Evolutionary conservation across 441 rosid genomes (phyloP), one percentile per base, ranked within the genome.

Genomic region (Gossypium lobatum): DNA sequence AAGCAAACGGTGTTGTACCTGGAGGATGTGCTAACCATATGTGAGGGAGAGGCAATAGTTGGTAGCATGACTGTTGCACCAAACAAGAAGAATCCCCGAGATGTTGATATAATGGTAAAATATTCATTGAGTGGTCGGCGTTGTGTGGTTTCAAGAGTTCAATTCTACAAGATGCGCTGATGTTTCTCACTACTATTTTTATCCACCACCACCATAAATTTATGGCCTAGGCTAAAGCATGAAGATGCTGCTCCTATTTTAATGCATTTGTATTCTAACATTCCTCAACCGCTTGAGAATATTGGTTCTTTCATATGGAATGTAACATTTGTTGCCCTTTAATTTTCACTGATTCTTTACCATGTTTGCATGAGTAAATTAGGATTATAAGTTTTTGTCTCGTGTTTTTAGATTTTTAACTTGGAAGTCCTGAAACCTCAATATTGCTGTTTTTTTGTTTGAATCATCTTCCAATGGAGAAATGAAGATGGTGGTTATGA

Each of bases 1-100:
- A 96, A 96, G 83, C 98, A 96, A 83, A 96, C 99, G 0, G 94
- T 96, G 3, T 63, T 93, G 48, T 96, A 93, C 83, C 87, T 96
- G 34, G 99, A 93, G 78, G 99, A 96, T 64, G 97, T 96, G 73
- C 75, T 96, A 34, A 93, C 97, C 37, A 85, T 96, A 48, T 92
- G 99, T 59, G 93, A 96, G 81, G 99, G 97, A 20, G 99, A 96
- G 85, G 83, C 92, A 3, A 52, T 96, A 17, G 77, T 71, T 53
- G 99, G 99, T 73, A 91, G 87, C 87, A 86, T 96, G 97, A 86
- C 97, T 0, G 95, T 93, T 71, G 86, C 97, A 16, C 91, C 84
- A 45, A 93, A 93, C 89, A 88, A 88, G 85, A 96, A 86, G 83
- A 93, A 96, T 83, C 97, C 96, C 7, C 88, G 98, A 46, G 99